Percentiles rank a stretch among this genome's conserved stretches.
Evolutionary conservation across 306 rosid genomes (phyloP).

Genomic region (Ormosia emarginata): DNA sequence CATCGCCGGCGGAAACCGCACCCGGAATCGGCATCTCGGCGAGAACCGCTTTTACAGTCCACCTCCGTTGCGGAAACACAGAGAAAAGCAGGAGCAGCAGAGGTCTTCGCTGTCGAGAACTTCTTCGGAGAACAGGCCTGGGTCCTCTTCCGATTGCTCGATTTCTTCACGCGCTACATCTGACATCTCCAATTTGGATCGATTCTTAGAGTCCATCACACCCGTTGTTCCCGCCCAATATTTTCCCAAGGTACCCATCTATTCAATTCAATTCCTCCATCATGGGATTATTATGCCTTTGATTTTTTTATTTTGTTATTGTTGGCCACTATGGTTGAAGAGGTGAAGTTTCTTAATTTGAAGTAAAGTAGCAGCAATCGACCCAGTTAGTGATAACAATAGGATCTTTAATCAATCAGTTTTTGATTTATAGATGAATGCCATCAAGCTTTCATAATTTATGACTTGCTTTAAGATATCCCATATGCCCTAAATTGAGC

Average conservation of each 20-base stretch:
- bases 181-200: slow-evolving; percentile 76
- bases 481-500: not conserved
- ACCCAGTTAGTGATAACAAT: not conserved
- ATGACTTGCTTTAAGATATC: not conserved
- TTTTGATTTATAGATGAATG: slow-evolving; percentile 10
- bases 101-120: slow-evolving; percentile 34
- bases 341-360: not conserved
- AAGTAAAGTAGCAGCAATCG: not conserved
- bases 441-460: not conserved
- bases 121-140: slow-evolving; percentile 50
- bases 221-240: slow-evolving; percentile 63
- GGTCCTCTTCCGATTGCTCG: slow-evolving; percentile 61
- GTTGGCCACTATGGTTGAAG: not conserved
- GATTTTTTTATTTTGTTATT: not conserved
- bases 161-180: slow-evolving; percentile 54
- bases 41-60: slow-evolving; percentile 83
- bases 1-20: slow-evolving; percentile 52
- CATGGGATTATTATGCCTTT: not conserved
- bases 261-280: not conserved
- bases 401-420: slow-evolving; percentile 5
- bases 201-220: slow-evolving; percentile 65
- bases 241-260: slow-evolving; percentile 51
- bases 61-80: slow-evolving; percentile 70
- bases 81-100: slow-evolving; percentile 36
- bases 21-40: slow-evolving; percentile 41